Evolutionary conservation across 108 stramenopile genomes (phyloP), one percentile per base, ranked within the genome.

Genomic region (Asterionellopsis glacialis): DNA sequence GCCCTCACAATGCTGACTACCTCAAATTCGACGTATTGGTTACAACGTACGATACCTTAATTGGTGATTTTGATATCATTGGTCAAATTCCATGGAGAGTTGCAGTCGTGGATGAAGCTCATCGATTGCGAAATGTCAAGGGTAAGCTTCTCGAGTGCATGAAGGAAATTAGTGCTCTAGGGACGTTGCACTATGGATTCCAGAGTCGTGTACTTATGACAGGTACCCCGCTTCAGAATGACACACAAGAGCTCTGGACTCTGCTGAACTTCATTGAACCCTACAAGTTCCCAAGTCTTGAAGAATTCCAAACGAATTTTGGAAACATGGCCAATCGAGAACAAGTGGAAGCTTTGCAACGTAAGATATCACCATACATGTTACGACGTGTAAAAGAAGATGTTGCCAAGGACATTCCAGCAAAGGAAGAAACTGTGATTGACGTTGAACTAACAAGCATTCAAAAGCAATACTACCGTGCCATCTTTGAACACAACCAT

Each of bases 161-260:
- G 80, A 87, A 92, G 61, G 85, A 92, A 57, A 87, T 98, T n/a
- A 83, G 83, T 45, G 86, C 83, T 12, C 77, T 74, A 48, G 92
- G 93, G 18, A 89, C 83, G 11, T 55, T 79, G 49, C 83, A 93
- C 53, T 91, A 90, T 72, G 94, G 91, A 13, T 97, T 83, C 71
- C 98, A 98, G 67, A 93, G 91, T 62, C 77, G 95, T 15, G 84
- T 99, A 9, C 77, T 99, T 13, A 96, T 99, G 92, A 97, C 97
- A 22, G 98, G 98, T 15, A 99, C 98, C 2, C 98, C 98, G 0
- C 83, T 99, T n/a, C 98, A 99, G 72, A 99, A 99, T 74, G 96
- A 98, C 64, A 91, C 26, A 19, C 67, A 75, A 41, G 98, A 99
- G 79, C 77, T 99, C 16, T 99, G 97, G 97, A 88, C 95, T 12